Base-by-base conservation (phyloP, 1,284 basidiomycete species). In the Fomitiporia mediterranea region DNA sequence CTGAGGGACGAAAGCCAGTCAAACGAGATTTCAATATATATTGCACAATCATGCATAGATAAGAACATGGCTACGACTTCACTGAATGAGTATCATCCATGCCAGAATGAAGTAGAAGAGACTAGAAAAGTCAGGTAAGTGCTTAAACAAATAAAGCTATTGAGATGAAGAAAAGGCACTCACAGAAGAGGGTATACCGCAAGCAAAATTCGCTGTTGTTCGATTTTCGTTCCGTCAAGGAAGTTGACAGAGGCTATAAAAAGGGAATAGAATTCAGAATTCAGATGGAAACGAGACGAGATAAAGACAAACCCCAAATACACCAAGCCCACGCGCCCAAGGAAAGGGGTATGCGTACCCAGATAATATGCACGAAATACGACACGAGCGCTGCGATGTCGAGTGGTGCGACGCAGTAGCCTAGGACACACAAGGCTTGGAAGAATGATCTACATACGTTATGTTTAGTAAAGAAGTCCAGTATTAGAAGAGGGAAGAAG, bases 61-160 rank as follows among this genome's bases (percentile, higher is more conserved):
- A n/a, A n/a, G n/a, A n/a, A 40, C 19, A 40, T 17, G 39, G 15
- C 7, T 11, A 27, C 8, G 0, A 8, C 15, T 34, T 53, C 40
- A 91, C 68, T 93, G 89, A 62, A 95, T 94, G 65, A 95, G 77
- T 62, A 95, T 94, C 92, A 95, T 94, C 92, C 92, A 94, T 11
- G 91, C 89, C 32, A 95, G 71, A 62, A 91, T 81, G 69, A 91
- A 91, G 66, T 91, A 91, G 67, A 91, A 91, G 39, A 91, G 71
- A 37, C 89, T 91, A 62, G 1, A 34, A 21, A 55, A 56, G 49
- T 5, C 17, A 13, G n/a, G 21, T 4, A 7, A 43, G 17, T 2
- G 27, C n/a, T 6, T n/a, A 21, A 58, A 43, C 57, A 50, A 46
- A 38, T 30, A 19, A 39, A 13, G n/a, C 3, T 6, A n/a, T n/a